Conservation (phyloP, 179 eudicot genomes). For the Spergularia azorica region DNA sequence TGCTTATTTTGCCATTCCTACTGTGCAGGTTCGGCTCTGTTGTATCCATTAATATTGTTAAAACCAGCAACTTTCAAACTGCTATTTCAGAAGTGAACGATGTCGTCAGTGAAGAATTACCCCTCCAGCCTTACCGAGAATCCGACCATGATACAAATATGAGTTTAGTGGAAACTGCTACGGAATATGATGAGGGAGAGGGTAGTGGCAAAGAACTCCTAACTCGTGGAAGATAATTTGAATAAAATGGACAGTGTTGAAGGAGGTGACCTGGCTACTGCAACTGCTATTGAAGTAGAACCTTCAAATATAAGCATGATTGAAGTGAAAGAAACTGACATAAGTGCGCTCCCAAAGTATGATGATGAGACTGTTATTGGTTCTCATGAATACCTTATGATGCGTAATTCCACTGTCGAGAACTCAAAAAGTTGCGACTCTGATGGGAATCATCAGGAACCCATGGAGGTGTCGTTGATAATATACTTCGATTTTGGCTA, state of each 20-base stretch:
- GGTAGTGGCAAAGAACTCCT: constrained; percentile 24
- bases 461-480: not conserved
- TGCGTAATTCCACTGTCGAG: constrained; percentile 10
- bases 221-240: constrained; percentile 21
- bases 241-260: constrained; percentile 20
- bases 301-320: constrained; percentile 6
- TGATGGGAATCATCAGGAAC: constrained; percentile 24
- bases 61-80: constrained; percentile 23
- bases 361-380: constrained; percentile 27
- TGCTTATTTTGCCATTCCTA: not conserved
- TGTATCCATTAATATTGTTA: constrained; percentile 64
- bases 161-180: constrained; percentile 26
- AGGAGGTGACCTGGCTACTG: constrained; percentile 19
- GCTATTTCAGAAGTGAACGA: constrained; percentile 29
- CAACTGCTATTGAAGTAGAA: constrained; percentile 17
- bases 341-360: constrained; percentile 10
- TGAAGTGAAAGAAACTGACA: constrained; percentile 30
- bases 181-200: constrained; percentile 24
- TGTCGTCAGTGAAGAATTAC: constrained; percentile 20
- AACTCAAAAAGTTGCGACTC: constrained; percentile 12
- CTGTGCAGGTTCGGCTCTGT: constrained; percentile 80
- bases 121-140: constrained; percentile 27
- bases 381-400: not conserved
- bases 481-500: no score
- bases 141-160: constrained; percentile 14